phyloP scores from a whole-genome alignment of 345 rosid species.

The Populus deltoides region DNA sequence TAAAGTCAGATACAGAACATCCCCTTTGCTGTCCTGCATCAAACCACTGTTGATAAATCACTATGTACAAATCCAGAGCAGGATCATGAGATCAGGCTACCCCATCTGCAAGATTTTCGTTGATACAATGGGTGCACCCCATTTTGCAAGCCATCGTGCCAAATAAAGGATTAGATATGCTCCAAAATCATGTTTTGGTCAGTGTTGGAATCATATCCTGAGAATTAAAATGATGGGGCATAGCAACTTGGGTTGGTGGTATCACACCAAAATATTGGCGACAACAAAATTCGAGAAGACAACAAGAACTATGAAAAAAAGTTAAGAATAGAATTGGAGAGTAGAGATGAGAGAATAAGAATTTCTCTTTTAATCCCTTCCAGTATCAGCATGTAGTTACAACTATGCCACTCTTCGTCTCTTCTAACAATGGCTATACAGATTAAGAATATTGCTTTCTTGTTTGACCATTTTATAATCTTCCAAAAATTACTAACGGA shows the following conservation, averaged over 20 bases:
- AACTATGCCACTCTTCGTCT: slow-evolving; percentile 5
- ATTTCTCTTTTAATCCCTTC: slow-evolving; percentile 3
- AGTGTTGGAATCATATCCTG: background rate
- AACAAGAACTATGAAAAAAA: background rate
- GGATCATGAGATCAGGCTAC: too few species aligned
- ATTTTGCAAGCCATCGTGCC: background rate
- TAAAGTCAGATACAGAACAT: too few species aligned
- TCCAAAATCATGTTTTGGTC: background rate
- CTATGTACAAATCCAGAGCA: too few species aligned
- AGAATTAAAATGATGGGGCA: background rate
- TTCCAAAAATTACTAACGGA: slow-evolving; percentile 24
- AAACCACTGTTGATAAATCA: too few species aligned
- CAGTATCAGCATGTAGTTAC: slow-evolving; percentile 6
- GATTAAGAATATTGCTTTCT: slow-evolving; percentile 9
- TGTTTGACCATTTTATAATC: slow-evolving; percentile 9
- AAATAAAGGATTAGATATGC: background rate
- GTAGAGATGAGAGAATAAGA: background rate
- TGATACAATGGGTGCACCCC: too few species aligned
- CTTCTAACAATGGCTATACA: slow-evolving; percentile 18
- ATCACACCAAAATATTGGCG: too few species aligned
- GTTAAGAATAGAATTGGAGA: background rate
- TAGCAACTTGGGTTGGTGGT: background rate
- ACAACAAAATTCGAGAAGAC: background rate
- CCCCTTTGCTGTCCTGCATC: too few species aligned
- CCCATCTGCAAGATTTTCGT: too few species aligned